These are phyloP conservation scores for Zygosaccharomyces lentus DNA, from an alignment of 805 yeast species.

Conservation along the genomic window DNA sequence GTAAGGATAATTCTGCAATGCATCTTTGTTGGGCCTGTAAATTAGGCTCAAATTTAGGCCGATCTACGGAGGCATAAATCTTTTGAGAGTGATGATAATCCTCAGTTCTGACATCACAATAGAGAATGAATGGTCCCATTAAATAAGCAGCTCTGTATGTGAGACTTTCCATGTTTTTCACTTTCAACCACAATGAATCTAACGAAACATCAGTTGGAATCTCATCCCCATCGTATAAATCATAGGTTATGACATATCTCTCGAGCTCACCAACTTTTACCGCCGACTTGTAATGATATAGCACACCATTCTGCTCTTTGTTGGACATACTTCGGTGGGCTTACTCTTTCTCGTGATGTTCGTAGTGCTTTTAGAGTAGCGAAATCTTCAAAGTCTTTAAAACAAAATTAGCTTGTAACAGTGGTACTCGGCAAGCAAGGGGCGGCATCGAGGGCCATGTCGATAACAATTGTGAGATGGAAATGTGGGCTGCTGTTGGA, in stretches of 20 bases:
- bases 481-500: not conserved
- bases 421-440: not conserved
- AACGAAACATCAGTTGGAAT: slow-evolving; percentile 27
- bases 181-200: slow-evolving; percentile 46
- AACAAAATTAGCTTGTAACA: not conserved
- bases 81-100: slow-evolving; percentile 49
- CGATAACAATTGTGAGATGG: not conserved
- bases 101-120: slow-evolving; percentile 59
- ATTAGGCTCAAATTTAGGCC: slow-evolving; percentile 70
- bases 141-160: slow-evolving; percentile 60
- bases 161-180: slow-evolving; percentile 54
- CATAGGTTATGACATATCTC: slow-evolving; percentile 50
- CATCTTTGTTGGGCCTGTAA: slow-evolving; percentile 64
- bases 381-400: not conserved
- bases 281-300: slow-evolving; percentile 40
- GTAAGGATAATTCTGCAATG: slow-evolving; percentile 57
- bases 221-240: slow-evolving; percentile 36
- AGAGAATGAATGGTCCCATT: slow-evolving; percentile 72
- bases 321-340: slow-evolving; percentile 1
- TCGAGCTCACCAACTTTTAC: slow-evolving; percentile 59
- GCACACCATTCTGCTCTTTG: slow-evolving; percentile 13
- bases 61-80: slow-evolving; percentile 67
- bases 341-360: not conserved
- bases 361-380: not conserved
- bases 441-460: not conserved